These are phyloP conservation scores for Pistacia atlantica DNA, from an alignment of 345 rosid genomes.

Conservation along the genomic window DNA sequence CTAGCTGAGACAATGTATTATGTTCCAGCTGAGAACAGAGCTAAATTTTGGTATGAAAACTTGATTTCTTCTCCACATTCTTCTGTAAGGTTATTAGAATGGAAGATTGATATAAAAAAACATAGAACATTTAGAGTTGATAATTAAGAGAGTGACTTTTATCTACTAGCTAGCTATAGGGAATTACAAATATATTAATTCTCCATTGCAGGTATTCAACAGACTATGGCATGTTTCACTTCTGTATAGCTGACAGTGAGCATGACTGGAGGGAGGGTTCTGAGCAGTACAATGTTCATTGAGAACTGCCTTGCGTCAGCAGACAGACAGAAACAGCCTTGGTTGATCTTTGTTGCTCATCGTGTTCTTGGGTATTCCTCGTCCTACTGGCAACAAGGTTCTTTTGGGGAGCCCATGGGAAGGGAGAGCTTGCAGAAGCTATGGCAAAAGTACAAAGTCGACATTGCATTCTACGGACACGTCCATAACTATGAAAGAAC, in stretches of 20 bases:
- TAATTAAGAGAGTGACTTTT: not conserved
- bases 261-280: slow-evolving; percentile 89
- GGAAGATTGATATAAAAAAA: not conserved
- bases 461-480: slow-evolving; percentile 78
- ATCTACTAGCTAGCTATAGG: no score
- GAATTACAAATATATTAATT: not conserved
- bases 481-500: slow-evolving; percentile 85
- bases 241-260: slow-evolving; percentile 79
- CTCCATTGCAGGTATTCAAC: slow-evolving; percentile 54
- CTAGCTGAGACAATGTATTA: slow-evolving; percentile 68
- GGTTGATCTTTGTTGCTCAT: slow-evolving; percentile 79
- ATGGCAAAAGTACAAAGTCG: slow-evolving; percentile 89
- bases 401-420: slow-evolving; percentile 75
- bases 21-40: slow-evolving; percentile 67
- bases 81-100: not conserved
- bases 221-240: slow-evolving; percentile 80
- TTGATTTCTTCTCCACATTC: not conserved
- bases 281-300: slow-evolving; percentile 65
- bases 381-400: slow-evolving; percentile 55
- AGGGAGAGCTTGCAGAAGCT: slow-evolving; percentile 77
- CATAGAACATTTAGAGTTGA: not conserved
- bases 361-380: slow-evolving; percentile 80
- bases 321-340: slow-evolving; percentile 79
- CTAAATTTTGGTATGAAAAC: slow-evolving; percentile 44
- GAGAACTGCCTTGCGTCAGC: slow-evolving; percentile 70